A percentile compares a stretch with the other conserved stretches of the same genome.
Conservation (phyloP, 352 stramenopile genomes). For the Pythium vanterpoolii region DNA sequence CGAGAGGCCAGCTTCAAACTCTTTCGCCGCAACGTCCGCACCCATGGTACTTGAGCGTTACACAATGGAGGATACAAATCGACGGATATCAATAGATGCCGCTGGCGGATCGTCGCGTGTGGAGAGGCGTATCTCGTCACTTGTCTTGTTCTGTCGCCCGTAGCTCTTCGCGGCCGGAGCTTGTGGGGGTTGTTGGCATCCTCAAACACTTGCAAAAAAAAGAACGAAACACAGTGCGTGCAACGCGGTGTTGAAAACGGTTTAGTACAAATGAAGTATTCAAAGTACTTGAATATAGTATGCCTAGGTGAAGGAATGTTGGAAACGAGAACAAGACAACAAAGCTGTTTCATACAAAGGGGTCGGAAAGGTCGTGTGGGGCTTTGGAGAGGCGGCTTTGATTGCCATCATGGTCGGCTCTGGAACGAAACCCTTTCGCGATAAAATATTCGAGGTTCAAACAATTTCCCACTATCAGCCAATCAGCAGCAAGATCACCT, state of each 20-base stretch:
- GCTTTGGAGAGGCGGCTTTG: slow-evolving; percentile 11
- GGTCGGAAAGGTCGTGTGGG: slow-evolving; percentile 31
- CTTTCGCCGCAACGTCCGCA: slow-evolving; percentile 39
- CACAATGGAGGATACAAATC: neutral
- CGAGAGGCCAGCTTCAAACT: slow-evolving; percentile 60
- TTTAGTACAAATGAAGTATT: slow-evolving; percentile 6
- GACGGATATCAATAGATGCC: neutral
- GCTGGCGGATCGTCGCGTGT: neutral
- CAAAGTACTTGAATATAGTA: no score
- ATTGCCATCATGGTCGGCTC: slow-evolving; percentile 21
- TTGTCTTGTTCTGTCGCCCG: neutral
- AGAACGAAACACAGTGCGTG: slow-evolving; percentile 12
- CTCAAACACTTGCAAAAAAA: slow-evolving; percentile 23
- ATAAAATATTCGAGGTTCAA: slow-evolving; percentile 29
- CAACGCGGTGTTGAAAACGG: slow-evolving; percentile 5
- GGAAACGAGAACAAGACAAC: neutral
- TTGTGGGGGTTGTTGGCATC: neutral
- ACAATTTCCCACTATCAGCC: neutral
- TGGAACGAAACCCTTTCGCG: slow-evolving; percentile 28
- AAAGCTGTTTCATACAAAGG: slow-evolving; percentile 12
- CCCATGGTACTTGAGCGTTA: neutral
- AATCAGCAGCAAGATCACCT: neutral
- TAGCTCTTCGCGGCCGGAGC: slow-evolving; percentile 7
- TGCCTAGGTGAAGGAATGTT: neutral
- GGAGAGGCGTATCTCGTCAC: neutral